A percentile compares a stretch with the other conserved stretches of the same genome.
These are phyloP conservation scores for Roridomyces roridus DNA, from an alignment of 768 basidiomycete genomes.

Conservation along the genomic window DNA sequence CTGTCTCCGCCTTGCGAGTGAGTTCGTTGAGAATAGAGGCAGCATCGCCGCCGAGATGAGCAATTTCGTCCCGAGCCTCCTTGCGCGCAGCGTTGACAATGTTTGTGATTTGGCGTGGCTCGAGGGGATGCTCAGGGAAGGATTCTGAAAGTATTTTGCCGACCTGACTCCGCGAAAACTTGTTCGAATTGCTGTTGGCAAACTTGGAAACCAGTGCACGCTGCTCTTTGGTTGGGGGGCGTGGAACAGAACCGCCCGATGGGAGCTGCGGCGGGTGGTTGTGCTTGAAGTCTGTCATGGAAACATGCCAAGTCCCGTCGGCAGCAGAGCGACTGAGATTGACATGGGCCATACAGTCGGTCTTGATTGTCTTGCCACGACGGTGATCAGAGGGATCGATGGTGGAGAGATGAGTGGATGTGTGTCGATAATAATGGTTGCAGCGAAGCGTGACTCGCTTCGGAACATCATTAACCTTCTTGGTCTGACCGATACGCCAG, in stretches of 20 bases:
- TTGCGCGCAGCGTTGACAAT: constrained; percentile 3
- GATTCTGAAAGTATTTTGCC: constrained; percentile 10
- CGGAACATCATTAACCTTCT: not conserved
- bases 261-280: constrained; percentile 31
- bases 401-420: constrained; percentile 1
- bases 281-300: constrained; percentile 26
- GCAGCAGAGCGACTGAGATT: constrained; percentile 23
- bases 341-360: constrained; percentile 31
- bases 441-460: constrained; percentile 28
- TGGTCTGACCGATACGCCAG: constrained; percentile 26
- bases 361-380: constrained; percentile 19
- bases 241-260: constrained; percentile 13
- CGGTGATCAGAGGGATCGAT: constrained; percentile 30
- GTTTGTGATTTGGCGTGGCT: constrained; percentile 8
- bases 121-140: constrained; percentile 11
- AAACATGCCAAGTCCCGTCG: constrained; percentile 24
- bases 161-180: constrained; percentile 25
- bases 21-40: not conserved
- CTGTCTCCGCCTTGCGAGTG: not conserved
- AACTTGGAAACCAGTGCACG: constrained; percentile 11
- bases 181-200: constrained; percentile 7
- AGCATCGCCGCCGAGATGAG: constrained; percentile 1
- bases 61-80: not conserved
- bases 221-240: constrained; percentile 24
- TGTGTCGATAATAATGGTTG: constrained; percentile 17